Evolutionary conservation across 352 stramenopile genomes (phyloP).

Genomic region (Pythium myriotylum): DNA sequence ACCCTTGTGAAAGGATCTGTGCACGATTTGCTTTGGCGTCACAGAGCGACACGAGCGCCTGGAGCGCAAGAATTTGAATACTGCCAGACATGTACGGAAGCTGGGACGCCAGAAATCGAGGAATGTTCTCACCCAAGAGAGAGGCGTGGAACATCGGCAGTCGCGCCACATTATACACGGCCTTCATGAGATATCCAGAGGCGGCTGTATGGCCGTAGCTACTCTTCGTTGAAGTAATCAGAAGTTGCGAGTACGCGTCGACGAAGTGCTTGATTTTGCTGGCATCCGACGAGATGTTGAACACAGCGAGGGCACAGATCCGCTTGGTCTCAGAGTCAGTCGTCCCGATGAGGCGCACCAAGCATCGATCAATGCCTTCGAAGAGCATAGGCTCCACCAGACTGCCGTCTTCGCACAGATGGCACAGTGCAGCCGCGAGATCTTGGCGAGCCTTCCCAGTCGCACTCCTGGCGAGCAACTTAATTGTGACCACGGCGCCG

Average conservation of each 20-base stretch:
- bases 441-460: constrained; percentile 45
- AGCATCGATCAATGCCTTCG: constrained; percentile 67
- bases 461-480: constrained; percentile 44
- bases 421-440: constrained; percentile 62
- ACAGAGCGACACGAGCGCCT: constrained; percentile 55
- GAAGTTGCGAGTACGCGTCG: constrained; percentile 59
- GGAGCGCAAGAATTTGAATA: constrained; percentile 50
- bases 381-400: constrained; percentile 63
- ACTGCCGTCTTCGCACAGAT: constrained; percentile 64
- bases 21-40: constrained; percentile 49
- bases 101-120: constrained; percentile 55
- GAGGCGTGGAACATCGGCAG: constrained; percentile 54
- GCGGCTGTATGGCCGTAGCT: constrained; percentile 28
- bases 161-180: constrained; percentile 70
- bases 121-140: constrained; percentile 67
- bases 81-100: constrained; percentile 38
- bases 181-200: constrained; percentile 61
- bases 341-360: constrained; percentile 48
- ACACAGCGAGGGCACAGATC: constrained; percentile 65
- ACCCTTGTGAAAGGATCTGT: constrained; percentile 48
- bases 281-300: constrained; percentile 69
- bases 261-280: constrained; percentile 65
- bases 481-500: constrained; percentile 50
- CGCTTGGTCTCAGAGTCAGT: constrained; percentile 64
- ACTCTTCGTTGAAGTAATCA: constrained; percentile 39